phyloP scores from a whole-genome alignment of 768 basidiomycete genomes.

The Kwoniella bestiolae region DNA sequence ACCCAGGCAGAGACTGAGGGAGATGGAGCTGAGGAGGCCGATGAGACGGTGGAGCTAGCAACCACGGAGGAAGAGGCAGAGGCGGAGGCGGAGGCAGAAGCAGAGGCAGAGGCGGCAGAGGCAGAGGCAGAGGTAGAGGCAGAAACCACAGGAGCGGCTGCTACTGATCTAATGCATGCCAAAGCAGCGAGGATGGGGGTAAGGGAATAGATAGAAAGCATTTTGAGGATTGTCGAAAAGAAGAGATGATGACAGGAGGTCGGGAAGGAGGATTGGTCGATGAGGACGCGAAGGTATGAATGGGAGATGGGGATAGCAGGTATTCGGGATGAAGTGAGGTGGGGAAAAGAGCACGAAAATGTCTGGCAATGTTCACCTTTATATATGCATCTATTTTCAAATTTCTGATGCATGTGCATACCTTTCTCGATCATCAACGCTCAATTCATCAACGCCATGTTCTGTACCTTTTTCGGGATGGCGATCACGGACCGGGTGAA shows the following conservation, averaged over 20 bases:
- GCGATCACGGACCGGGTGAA: too few relatives aligned
- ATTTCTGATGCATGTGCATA: too few relatives aligned
- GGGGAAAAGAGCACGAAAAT: background rate
- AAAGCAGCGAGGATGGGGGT: conserved; percentile 11
- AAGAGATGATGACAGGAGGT: conserved; percentile 2
- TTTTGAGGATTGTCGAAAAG: conserved; percentile 15
- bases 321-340: background rate
- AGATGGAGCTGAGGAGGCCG: conserved; percentile 15
- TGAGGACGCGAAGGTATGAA: background rate
- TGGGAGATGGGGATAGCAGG: background rate
- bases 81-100: background rate
- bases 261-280: conserved; percentile 16
- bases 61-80: background rate
- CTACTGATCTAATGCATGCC: background rate
- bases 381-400: too few relatives aligned
- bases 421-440: too few relatives aligned
- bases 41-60: conserved; percentile 10
- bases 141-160: conserved; percentile 8
- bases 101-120: background rate
- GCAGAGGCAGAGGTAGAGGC: background rate
- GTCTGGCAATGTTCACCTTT: too few relatives aligned
- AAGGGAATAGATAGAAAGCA: conserved; percentile 9
- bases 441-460: too few relatives aligned
- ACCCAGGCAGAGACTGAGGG: conserved; percentile 20
- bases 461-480: too few relatives aligned